phyloP scores from a whole-genome alignment of 2,329 filamentous ascomycete species.

The Hymenoscyphus salicellus region DNA sequence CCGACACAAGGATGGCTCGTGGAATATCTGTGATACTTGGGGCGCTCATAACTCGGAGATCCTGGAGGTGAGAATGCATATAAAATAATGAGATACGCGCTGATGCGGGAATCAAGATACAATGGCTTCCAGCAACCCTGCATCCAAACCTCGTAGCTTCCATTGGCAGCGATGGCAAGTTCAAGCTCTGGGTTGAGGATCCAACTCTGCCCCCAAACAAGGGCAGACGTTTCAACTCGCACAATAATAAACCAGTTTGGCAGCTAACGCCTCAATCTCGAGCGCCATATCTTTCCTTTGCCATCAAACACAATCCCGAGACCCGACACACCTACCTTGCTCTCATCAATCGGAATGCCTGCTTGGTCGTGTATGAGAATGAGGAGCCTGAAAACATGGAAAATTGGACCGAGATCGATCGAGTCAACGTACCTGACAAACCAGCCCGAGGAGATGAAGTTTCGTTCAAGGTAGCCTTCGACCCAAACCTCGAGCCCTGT shows the following conservation, averaged over 20 bases:
- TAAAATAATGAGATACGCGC: neutral
- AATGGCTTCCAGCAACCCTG: constrained; percentile 89
- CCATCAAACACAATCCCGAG: constrained; percentile 78
- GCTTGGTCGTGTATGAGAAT: constrained; percentile 78
- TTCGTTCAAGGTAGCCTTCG: constrained; percentile 80
- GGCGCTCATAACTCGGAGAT: constrained; percentile 87
- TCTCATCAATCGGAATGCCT: constrained; percentile 77
- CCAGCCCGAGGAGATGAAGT: constrained; percentile 81
- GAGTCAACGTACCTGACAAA: constrained; percentile 68
- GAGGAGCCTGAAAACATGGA: constrained; percentile 77
- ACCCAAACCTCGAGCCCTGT: constrained; percentile 80
- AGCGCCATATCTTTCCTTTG: constrained; percentile 68
- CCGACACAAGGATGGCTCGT: constrained; percentile 71
- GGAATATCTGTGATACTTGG: constrained; percentile 84
- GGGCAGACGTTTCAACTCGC: constrained; percentile 76
- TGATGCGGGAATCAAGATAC: constrained; percentile 55
- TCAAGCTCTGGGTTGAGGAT: constrained; percentile 92
- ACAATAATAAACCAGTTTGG: constrained; percentile 59
- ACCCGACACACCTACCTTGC: constrained; percentile 80
- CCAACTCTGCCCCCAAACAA: constrained; percentile 69
- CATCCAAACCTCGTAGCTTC: constrained; percentile 83
- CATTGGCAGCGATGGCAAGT: constrained; percentile 83
- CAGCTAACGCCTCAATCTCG: constrained; percentile 31
- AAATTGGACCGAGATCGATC: constrained; percentile 72
- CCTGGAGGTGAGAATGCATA: constrained; percentile 59